Evolutionary conservation across 2,329 filamentous ascomycete genomes (phyloP).

Genomic region (Drechslerella stenobrocha): DNA sequence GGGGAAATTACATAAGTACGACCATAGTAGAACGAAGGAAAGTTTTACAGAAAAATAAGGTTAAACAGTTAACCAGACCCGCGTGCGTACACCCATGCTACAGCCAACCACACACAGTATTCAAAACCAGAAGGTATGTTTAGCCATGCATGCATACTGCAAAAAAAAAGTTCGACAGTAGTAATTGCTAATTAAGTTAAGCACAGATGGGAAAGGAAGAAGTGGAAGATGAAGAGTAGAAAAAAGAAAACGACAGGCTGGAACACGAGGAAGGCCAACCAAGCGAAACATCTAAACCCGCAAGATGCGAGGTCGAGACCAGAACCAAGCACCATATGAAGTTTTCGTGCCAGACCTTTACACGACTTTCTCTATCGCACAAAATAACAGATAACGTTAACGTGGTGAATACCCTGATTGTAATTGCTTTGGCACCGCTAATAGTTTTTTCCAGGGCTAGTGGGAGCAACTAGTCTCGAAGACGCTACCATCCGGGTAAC

Average conservation of each 20-base stretch:
- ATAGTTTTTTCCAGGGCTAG: too few relatives aligned
- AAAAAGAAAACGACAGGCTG: slow-evolving; percentile 7
- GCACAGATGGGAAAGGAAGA: too few relatives aligned
- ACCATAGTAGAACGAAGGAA: slow-evolving; percentile 7
- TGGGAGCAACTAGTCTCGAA: too few relatives aligned
- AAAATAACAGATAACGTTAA: slow-evolving; percentile 24
- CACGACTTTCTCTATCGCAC: slow-evolving; percentile 27
- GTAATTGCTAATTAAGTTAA: not conserved
- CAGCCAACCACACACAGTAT: slow-evolving; percentile 4
- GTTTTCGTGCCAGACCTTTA: slow-evolving; percentile 1
- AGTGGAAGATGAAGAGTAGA: not conserved
- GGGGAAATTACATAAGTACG: not conserved
- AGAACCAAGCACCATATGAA: not conserved
- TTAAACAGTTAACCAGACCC: slow-evolving; percentile 1
- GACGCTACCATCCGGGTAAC: too few relatives aligned
- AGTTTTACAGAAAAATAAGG: not conserved
- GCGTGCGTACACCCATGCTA: slow-evolving; percentile 17
- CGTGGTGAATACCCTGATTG: slow-evolving; percentile 39
- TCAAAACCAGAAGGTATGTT: slow-evolving; percentile 37
- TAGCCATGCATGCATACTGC: not conserved
- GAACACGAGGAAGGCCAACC: not conserved
- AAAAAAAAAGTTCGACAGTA: not conserved
- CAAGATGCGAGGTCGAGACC: not conserved
- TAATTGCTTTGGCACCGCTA: too few relatives aligned
- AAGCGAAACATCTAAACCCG: slow-evolving; percentile 1